Percentiles rank a stretch among this genome's conserved stretches.
phyloP scores from a whole-genome alignment of 345 rosid species.

The Camelina hispida region DNA sequence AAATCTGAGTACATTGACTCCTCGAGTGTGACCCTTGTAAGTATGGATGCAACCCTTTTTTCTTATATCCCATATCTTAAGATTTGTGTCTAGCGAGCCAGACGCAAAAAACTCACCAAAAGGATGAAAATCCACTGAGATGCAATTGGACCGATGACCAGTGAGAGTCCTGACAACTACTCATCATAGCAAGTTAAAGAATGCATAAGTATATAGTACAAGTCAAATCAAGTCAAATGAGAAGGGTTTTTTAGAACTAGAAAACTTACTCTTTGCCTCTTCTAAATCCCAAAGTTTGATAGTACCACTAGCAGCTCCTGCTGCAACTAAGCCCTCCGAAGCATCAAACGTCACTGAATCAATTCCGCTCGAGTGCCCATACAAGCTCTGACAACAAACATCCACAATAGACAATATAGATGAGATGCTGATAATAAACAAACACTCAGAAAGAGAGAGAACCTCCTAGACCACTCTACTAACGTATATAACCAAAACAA shows the following conservation, averaged over 20 bases:
- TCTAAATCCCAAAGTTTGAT: constrained; percentile 98
- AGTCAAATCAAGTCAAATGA: not conserved
- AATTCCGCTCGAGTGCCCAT: constrained; percentile 94
- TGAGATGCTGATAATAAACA: constrained; percentile 6
- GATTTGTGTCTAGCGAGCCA: constrained; percentile 95
- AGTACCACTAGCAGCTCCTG: constrained; percentile 98
- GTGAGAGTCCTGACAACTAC: constrained; percentile 94
- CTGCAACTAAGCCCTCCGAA: constrained; percentile 91
- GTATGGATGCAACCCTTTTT: constrained; percentile 98
- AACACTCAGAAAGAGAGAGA: constrained; percentile 1
- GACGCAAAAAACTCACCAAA: constrained; percentile 99
- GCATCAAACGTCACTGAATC: constrained; percentile 98
- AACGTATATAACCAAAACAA: constrained; percentile 7
- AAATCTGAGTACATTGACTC: constrained; percentile 93
- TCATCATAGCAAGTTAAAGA: constrained; percentile 26
- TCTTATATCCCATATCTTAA: constrained; percentile 99
- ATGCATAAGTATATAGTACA: constrained; percentile 15
- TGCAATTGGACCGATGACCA: constrained; percentile 98
- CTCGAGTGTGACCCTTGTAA: constrained; percentile 98
- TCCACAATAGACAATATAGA: constrained; percentile 16
- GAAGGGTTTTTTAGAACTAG: constrained; percentile 10
- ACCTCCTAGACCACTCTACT: constrained; percentile 1
- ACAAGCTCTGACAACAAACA: constrained; percentile 73
- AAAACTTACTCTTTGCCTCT: constrained; percentile 93
- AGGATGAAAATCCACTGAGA: constrained; percentile 95